These are phyloP conservation scores for Lagenaria siceraria DNA, from an alignment of 306 rosid species.

Conservation along the genomic window DNA sequence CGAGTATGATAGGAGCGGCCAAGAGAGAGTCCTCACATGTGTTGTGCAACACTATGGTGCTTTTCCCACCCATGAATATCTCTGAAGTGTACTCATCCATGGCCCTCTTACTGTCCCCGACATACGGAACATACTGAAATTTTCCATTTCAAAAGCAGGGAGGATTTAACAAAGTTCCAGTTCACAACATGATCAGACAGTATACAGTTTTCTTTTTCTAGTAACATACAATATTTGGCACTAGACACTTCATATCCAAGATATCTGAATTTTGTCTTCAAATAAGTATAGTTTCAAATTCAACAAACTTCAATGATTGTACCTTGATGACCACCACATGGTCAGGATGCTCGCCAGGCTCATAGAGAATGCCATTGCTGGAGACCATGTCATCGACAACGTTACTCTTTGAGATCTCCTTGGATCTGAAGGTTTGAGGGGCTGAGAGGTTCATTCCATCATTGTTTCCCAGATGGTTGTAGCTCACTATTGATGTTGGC, in stretches of 20 bases:
- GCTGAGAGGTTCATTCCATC: constrained; percentile 99
- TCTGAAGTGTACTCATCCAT: constrained; percentile 99
- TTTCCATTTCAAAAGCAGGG: constrained; percentile 7
- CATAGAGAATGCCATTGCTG: constrained; percentile 83
- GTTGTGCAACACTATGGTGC: constrained; percentile 92
- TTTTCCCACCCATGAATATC: constrained; percentile 95
- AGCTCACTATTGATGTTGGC: constrained; percentile 99
- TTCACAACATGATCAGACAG: neutral
- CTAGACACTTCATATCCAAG: neutral
- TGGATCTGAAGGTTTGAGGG: constrained; percentile 93
- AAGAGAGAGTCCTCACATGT: constrained; percentile 98
- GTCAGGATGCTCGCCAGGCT: constrained; percentile 96
- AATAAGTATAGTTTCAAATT: neutral
- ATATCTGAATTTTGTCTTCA: neutral
- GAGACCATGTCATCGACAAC: constrained; percentile 98
- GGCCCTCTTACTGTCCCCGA: constrained; percentile 97
- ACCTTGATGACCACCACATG: constrained; percentile 97
- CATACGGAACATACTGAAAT: constrained; percentile 80
- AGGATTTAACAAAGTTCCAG: neutral
- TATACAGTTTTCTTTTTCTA: no score
- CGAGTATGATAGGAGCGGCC: constrained; percentile 96
- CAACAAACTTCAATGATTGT: neutral
- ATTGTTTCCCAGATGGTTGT: constrained; percentile 95
- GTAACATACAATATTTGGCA: no score
- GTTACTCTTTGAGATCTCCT: constrained; percentile 95